These are phyloP conservation scores for Boletus huronensis DNA, from an alignment of 768 basidiomycete genomes.

Conservation along the genomic window DNA sequence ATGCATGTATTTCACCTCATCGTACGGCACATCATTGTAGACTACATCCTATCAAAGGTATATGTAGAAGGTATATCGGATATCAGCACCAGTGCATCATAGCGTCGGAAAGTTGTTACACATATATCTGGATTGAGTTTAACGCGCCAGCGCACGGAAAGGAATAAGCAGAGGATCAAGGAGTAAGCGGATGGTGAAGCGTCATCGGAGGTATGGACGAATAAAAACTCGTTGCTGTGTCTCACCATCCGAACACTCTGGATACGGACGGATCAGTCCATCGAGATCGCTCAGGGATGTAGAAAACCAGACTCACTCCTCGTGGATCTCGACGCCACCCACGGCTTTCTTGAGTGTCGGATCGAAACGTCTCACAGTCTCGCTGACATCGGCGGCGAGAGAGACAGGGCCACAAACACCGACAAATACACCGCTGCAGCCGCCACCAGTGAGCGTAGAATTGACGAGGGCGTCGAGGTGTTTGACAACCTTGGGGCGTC, in stretches of 20 bases:
- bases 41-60: neutral
- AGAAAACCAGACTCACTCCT: conserved; percentile 33
- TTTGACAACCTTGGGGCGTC: conserved; percentile 49
- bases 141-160: neutral
- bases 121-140: neutral
- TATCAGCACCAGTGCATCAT: neutral
- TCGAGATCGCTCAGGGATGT: neutral
- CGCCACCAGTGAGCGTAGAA: conserved; percentile 37
- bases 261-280: neutral
- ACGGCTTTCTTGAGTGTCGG: conserved; percentile 24
- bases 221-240: neutral
- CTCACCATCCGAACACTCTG: conserved; percentile 15
- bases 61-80: neutral
- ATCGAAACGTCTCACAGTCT: conserved; percentile 34
- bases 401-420: conserved; percentile 41
- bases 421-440: conserved; percentile 36
- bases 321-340: conserved; percentile 39
- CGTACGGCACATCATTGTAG: too few species aligned
- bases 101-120: neutral
- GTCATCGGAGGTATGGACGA: neutral
- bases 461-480: conserved; percentile 44
- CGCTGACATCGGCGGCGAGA: conserved; percentile 32
- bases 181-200: too few species aligned
- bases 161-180: neutral
- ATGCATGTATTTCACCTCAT: too few species aligned